Conservation (phyloP, 129 eudicot genomes). For the Pseudognaphalium luteoalbum region DNA sequence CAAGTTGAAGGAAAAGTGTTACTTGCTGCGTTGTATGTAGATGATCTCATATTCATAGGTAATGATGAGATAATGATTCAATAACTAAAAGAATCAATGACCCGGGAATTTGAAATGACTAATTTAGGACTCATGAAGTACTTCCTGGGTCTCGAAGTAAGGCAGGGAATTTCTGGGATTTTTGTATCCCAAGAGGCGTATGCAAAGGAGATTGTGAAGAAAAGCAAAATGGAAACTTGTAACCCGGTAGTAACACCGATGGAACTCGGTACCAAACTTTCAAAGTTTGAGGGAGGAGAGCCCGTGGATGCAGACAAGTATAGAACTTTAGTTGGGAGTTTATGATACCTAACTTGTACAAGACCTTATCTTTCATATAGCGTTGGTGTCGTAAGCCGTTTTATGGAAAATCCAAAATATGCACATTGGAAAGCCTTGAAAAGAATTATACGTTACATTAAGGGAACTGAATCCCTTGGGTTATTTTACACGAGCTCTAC, state of each 20-base stretch:
- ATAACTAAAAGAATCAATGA: background rate
- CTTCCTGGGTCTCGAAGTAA: slow-evolving; percentile 14
- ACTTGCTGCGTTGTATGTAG: too few species aligned
- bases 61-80: background rate
- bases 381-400: slow-evolving; percentile 5
- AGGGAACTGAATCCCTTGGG: background rate
- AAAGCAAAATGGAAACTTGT: background rate
- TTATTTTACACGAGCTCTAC: background rate
- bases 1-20: too few species aligned
- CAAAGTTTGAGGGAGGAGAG: slow-evolving; percentile 14
- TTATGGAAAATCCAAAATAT: background rate
- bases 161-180: background rate
- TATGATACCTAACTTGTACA: slow-evolving; percentile 14
- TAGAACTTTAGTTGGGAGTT: slow-evolving; percentile 8
- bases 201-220: background rate
- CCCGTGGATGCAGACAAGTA: background rate
- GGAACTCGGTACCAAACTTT: slow-evolving; percentile 15
- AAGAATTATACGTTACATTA: background rate
- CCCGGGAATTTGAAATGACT: slow-evolving; percentile 1
- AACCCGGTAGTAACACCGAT: slow-evolving; percentile 1
- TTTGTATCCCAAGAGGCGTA: slow-evolving; percentile 8
- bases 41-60: too few species aligned
- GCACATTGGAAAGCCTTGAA: slow-evolving; percentile 3
- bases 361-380: slow-evolving; percentile 1
- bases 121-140: slow-evolving; percentile 1